Base-by-base conservation (phyloP, 2,329 filamentous ascomycete species). In the Penicillium sp. region DNA sequence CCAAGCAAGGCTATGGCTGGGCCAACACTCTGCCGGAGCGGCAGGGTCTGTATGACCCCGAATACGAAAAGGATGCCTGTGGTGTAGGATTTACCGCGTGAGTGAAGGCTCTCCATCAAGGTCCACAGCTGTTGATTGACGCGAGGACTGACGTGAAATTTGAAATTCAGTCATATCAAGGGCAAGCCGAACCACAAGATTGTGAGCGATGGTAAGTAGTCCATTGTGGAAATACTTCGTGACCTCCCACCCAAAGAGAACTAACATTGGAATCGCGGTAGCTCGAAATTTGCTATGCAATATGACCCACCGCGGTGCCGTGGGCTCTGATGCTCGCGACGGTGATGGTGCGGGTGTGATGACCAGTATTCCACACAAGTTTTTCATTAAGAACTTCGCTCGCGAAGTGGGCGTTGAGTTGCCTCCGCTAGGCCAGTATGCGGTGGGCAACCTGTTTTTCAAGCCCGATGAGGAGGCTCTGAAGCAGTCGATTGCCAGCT, bases 281-380 rank as follows among this genome's bases (percentile, higher is more conserved):
- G 86, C 89, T 52, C 84, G 86, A 52, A 94, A 89, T 69, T 76
- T 98, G 46, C 81, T 98, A 48, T 98, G 92, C 77, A 96, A 98
- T 77, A 98, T 98, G 92, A 96, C 92, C 75, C 92, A 98, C 75
- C 84, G 92, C 66, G 92, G 92, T 75, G 92, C 92, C 49, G 90
- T 96, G 56, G 92, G 92, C 55, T 96, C 92, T 44, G 92, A 98
- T 74, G 88, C 88, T 61, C 84, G 92, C 74, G 92, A 98, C 65
- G 92, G 92, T 64, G 92, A 98, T 65, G 92, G 92, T 66, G 92
- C 92, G 57, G 92, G 92, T 78, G 90, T 96, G 62, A 98, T 98
- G 92, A 96, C 90, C 52, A 95, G 89, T 44, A 95, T 98, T 59
- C 92, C 92, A 43, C 90, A 96, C 74, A 88, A 83, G 68, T 96